These are phyloP conservation scores for Lophiotrema nucula DNA, from an alignment of 495 filamentous ascomycete genomes.

Conservation along the genomic window DNA sequence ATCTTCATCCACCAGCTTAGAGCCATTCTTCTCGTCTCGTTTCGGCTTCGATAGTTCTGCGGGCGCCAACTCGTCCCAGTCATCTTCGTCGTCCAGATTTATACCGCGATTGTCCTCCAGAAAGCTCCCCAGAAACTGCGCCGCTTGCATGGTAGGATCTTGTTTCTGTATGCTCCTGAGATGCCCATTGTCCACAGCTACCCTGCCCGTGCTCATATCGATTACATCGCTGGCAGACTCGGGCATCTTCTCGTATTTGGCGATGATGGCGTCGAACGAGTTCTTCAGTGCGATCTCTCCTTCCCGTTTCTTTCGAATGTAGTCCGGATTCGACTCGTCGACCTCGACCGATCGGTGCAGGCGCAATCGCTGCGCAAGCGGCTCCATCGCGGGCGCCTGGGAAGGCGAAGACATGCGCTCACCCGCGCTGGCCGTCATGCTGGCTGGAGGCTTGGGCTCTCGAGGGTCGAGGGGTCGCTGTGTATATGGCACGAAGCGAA, in stretches of 20 bases:
- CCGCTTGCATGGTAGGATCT: slow-evolving; percentile 13
- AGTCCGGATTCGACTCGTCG: slow-evolving; percentile 35
- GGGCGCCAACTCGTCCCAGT: slow-evolving; percentile 23
- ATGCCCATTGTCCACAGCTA: slow-evolving; percentile 88
- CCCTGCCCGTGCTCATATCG: slow-evolving; percentile 70
- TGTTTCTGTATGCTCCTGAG: slow-evolving; percentile 43
- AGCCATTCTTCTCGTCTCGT: background rate
- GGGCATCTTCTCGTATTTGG: slow-evolving; percentile 72
- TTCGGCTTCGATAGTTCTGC: background rate
- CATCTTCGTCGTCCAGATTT: slow-evolving; percentile 12
- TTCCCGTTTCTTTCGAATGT: slow-evolving; percentile 52
- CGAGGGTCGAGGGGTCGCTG: background rate
- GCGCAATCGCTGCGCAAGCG: slow-evolving; percentile 25
- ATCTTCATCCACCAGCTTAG: background rate
- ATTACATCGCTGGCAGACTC: slow-evolving; percentile 63
- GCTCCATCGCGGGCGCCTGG: slow-evolving; percentile 24
- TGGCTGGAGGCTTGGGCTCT: background rate
- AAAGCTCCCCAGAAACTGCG: slow-evolving; percentile 31
- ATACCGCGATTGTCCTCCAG: slow-evolving; percentile 7
- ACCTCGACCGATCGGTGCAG: slow-evolving; percentile 15
- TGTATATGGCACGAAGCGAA: background rate
- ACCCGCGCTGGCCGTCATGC: too few species aligned
- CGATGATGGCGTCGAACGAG: slow-evolving; percentile 81
- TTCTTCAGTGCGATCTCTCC: slow-evolving; percentile 71
- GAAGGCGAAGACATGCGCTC: background rate